Conservation (phyloP, 352 stramenopile genomes). For the Phytophthora boehmeriae region DNA sequence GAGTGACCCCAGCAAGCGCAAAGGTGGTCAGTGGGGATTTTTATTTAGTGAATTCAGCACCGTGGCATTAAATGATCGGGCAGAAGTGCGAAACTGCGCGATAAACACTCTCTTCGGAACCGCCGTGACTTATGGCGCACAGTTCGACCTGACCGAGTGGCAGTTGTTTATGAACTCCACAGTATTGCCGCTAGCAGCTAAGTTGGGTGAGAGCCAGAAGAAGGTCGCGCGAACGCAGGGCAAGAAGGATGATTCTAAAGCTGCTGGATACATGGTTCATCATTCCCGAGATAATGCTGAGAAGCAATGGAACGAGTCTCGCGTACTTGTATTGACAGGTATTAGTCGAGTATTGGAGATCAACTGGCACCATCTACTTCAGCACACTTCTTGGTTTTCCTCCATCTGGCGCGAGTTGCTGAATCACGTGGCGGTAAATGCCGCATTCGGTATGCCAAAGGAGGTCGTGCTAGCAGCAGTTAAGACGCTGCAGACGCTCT, state of each 20-base stretch:
- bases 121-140: slow-evolving; percentile 93
- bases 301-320: slow-evolving; percentile 98
- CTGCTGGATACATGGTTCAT: slow-evolving; percentile 84
- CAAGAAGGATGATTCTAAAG: slow-evolving; percentile 22
- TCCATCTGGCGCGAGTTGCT: slow-evolving; percentile 71
- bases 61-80: slow-evolving; percentile 91
- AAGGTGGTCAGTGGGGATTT: slow-evolving; percentile 59
- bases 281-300: slow-evolving; percentile 94
- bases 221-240: slow-evolving; percentile 12
- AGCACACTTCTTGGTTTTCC: slow-evolving; percentile 65
- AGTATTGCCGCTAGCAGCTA: slow-evolving; percentile 89
- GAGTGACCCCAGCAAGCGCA: slow-evolving; percentile 21
- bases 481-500: slow-evolving; percentile 80
- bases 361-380: slow-evolving; percentile 72
- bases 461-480: slow-evolving; percentile 81
- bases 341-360: slow-evolving; percentile 93
- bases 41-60: slow-evolving; percentile 83
- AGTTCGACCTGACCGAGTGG: slow-evolving; percentile 93
- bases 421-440: slow-evolving; percentile 61
- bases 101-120: slow-evolving; percentile 98
- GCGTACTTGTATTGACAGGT: slow-evolving; percentile 94
- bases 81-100: slow-evolving; percentile 96
- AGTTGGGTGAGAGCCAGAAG: slow-evolving; percentile 54
- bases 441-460: slow-evolving; percentile 60
- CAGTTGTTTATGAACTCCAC: slow-evolving; percentile 93